Percentiles rank a stretch among this genome's conserved stretches.
Evolutionary conservation across 2,329 filamentous ascomycete genomes (phyloP).

Genomic region (Beauveria varroae): DNA sequence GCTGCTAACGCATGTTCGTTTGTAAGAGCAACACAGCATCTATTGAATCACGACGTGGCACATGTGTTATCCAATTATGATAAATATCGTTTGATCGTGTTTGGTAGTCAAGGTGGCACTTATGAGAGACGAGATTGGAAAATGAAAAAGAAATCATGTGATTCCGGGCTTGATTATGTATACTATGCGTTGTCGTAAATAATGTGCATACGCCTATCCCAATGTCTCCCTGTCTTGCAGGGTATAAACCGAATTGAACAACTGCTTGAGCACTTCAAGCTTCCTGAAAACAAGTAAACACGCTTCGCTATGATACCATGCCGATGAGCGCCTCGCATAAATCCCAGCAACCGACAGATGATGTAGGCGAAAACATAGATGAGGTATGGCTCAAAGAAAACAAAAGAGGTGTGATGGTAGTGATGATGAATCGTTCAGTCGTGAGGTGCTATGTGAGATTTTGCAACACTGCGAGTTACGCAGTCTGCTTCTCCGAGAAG

Average conservation of each 20-base stretch:
- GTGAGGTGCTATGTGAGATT: neutral
- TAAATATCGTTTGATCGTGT: neutral
- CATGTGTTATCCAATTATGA: neutral
- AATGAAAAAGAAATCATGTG: neutral
- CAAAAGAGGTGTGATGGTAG: neutral
- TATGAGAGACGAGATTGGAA: neutral
- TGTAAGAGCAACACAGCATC: neutral
- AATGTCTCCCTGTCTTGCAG: neutral
- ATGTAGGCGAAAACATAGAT: neutral
- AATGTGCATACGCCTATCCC: neutral
- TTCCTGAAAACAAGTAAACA: neutral
- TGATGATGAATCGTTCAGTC: neutral
- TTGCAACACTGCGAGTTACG: neutral
- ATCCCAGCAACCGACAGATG: neutral
- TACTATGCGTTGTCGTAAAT: neutral
- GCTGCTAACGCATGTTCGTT: neutral
- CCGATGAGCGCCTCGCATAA: neutral
- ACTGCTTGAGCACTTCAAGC: slow-evolving; percentile 4
- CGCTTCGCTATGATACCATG: slow-evolving; percentile 7
- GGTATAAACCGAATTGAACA: slow-evolving; percentile 1
- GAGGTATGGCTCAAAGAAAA: neutral
- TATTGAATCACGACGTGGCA: neutral
- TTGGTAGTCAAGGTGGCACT: neutral
- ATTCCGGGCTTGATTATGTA: neutral
- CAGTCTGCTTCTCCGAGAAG: slow-evolving; percentile 2